Evolutionary conservation across 441 rosid species (phyloP).

Genomic region (Gossypium gossypioides): DNA sequence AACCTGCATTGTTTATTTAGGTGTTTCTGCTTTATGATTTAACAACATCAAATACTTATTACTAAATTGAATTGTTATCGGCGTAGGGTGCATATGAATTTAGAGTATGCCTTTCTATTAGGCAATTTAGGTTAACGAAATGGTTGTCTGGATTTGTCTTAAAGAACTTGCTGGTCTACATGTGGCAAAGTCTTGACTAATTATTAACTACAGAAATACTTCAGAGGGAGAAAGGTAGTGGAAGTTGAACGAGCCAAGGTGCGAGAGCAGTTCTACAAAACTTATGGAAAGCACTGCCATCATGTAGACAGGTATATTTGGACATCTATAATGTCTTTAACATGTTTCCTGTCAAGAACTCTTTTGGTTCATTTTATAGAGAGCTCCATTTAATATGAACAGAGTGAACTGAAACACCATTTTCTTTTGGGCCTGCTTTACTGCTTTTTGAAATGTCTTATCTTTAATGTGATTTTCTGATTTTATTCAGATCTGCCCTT

Average conservation of each 20-base stretch:
- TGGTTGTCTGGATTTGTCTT: constrained; percentile 10
- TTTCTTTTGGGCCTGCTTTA: neutral
- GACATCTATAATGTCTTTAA: neutral
- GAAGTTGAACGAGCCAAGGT: constrained; percentile 51
- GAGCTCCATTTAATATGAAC: neutral
- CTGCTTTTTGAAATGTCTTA: neutral
- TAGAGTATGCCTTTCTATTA: neutral
- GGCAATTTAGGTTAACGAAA: neutral
- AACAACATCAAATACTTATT: neutral
- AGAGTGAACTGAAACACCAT: neutral
- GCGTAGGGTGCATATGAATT: neutral
- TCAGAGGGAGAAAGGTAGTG: constrained; percentile 74
- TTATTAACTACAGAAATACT: constrained; percentile 72
- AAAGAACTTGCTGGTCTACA: constrained; percentile 3
- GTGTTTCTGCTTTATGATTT: neutral
- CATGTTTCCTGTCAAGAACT: neutral
- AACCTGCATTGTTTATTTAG: neutral
- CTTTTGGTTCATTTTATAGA: neutral
- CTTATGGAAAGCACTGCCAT: constrained; percentile 56
- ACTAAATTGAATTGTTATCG: neutral
- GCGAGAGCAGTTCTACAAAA: constrained; percentile 53
- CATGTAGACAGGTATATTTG: constrained; percentile 58
- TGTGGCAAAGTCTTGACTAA: constrained; percentile 31
- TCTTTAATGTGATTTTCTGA: constrained; percentile 1
- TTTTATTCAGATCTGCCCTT: constrained; percentile 14